Percentiles rank a stretch among this genome's conserved stretches.
Evolutionary conservation across 495 filamentous ascomycete genomes (phyloP).

Genomic region (Xylaria venustula): DNA sequence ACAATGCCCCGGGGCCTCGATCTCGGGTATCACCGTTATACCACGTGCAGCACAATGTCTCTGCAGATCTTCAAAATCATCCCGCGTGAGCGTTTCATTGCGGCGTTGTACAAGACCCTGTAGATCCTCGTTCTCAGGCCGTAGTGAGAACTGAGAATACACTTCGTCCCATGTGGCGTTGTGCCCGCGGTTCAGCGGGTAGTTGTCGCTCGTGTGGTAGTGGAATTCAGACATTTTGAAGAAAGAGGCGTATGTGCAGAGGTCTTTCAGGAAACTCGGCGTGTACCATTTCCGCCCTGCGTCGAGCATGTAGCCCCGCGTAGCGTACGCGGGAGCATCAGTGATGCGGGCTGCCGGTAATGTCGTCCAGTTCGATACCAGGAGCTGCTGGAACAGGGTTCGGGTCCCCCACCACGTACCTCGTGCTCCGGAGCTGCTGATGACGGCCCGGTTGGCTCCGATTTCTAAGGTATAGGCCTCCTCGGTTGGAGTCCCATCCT

Average conservation of each 20-base stretch:
- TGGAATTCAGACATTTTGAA: slow-evolving; percentile 61
- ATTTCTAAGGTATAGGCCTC: slow-evolving; percentile 52
- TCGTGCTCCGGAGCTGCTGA: slow-evolving; percentile 45
- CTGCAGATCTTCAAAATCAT: slow-evolving; percentile 51
- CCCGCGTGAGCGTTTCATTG: slow-evolving; percentile 49
- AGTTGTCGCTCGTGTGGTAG: slow-evolving; percentile 58
- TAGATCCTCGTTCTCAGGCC: slow-evolving; percentile 39
- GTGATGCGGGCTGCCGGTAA: slow-evolving; percentile 32
- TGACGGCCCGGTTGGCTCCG: slow-evolving; percentile 7
- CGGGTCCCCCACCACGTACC: slow-evolving; percentile 59
- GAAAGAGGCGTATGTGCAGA: slow-evolving; percentile 56
- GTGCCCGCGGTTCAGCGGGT: slow-evolving; percentile 52
- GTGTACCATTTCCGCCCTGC: slow-evolving; percentile 59
- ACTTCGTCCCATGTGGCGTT: slow-evolving; percentile 52
- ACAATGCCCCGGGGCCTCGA: slow-evolving; percentile 55
- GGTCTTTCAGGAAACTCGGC: slow-evolving; percentile 50
- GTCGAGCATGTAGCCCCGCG: slow-evolving; percentile 53
- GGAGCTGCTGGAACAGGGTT: slow-evolving; percentile 48
- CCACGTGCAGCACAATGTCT: slow-evolving; percentile 51
- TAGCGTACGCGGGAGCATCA: slow-evolving; percentile 50
- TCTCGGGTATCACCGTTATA: slow-evolving; percentile 55
- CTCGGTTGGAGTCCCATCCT: slow-evolving; percentile 43
- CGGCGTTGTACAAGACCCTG: slow-evolving; percentile 42
- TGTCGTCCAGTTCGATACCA: slow-evolving; percentile 29
- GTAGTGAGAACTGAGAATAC: slow-evolving; percentile 52